Percentiles rank a stretch among this genome's conserved stretches.
Conservation (phyloP, 768 basidiomycete genomes). For the Mycena capillaripes region DNA sequence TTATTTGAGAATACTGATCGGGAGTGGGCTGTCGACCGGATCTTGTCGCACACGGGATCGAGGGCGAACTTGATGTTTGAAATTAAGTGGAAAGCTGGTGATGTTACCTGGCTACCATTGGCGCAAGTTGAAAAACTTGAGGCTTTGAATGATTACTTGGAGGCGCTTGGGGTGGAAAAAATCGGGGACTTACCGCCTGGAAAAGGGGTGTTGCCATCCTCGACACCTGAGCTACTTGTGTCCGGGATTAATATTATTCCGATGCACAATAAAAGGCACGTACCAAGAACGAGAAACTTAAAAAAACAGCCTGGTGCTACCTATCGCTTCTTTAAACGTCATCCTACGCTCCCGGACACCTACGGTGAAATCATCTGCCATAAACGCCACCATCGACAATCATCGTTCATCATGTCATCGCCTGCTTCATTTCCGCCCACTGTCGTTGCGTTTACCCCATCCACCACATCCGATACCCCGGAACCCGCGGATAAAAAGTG, state of each 20-base stretch:
- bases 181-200: neutral
- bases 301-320: neutral
- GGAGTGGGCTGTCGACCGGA: conserved; percentile 37
- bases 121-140: conserved; percentile 26
- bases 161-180: conserved; percentile 12
- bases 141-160: conserved; percentile 35
- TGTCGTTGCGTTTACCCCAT: no score
- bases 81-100: conserved; percentile 40
- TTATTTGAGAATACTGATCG: conserved; percentile 24
- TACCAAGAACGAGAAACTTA: neutral
- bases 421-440: no score
- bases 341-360: neutral
- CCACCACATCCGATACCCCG: no score
- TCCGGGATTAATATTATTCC: neutral
- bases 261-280: neutral
- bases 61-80: conserved; percentile 29
- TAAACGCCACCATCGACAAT: neutral
- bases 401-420: no score
- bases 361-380: neutral
- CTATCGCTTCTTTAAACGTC: neutral
- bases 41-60: neutral
- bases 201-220: neutral
- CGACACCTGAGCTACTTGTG: neutral
- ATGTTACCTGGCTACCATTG: conserved; percentile 38
- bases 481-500: no score